Conservation (phyloP, 495 filamentous ascomycete species). For the Penicillium coffeae region DNA sequence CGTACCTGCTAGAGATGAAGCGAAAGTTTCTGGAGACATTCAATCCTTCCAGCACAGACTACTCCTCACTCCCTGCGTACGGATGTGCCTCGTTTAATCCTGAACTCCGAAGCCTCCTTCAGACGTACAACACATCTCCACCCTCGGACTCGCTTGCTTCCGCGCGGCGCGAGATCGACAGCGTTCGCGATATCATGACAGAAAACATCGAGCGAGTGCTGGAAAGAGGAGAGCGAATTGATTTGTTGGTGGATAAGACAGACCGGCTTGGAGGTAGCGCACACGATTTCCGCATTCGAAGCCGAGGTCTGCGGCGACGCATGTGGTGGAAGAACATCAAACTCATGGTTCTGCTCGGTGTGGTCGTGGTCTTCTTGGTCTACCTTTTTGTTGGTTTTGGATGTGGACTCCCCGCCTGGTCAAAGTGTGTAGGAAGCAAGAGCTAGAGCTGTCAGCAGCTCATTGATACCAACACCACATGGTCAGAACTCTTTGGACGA, state of each 20-base stretch:
- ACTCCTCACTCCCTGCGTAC: constrained; percentile 76
- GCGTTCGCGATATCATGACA: constrained; percentile 94
- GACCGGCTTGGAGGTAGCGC: constrained; percentile 82
- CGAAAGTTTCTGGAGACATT: constrained; percentile 79
- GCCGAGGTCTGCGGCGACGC: constrained; percentile 73
- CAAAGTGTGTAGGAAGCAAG: constrained; percentile 41
- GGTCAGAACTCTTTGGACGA: no score
- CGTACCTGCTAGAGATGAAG: constrained; percentile 87
- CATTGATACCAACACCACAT: no score
- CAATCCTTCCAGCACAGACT: constrained; percentile 65
- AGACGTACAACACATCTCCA: constrained; percentile 76
- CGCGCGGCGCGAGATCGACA: constrained; percentile 85
- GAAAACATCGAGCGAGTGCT: constrained; percentile 96
- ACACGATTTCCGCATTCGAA: constrained; percentile 83
- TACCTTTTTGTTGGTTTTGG: constrained; percentile 73
- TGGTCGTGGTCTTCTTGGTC: constrained; percentile 82
- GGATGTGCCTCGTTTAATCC: constrained; percentile 83
- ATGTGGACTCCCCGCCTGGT: constrained; percentile 65
- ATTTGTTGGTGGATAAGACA: constrained; percentile 95
- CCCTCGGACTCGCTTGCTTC: constrained; percentile 81
- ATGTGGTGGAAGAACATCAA: constrained; percentile 99
- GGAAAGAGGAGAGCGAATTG: constrained; percentile 92
- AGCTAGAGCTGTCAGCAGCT: no score
- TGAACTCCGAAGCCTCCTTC: constrained; percentile 72
- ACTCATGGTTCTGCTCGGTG: constrained; percentile 75